Conservation (phyloP, 108 stramenopile species). For the Cyclotella sp. region DNA sequence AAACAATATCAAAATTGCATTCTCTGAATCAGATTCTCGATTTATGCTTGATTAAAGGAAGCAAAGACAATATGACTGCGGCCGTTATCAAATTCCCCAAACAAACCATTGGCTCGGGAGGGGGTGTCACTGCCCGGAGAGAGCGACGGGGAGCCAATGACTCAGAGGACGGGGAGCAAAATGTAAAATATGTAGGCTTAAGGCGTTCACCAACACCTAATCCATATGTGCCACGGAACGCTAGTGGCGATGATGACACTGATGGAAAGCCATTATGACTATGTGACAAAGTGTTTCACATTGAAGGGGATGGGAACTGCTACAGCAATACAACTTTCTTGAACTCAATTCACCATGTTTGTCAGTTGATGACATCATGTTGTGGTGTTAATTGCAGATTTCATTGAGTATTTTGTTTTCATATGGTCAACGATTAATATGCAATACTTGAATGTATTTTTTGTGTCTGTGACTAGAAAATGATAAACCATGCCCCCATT, state of each 20-base stretch:
- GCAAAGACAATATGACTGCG: slow-evolving; percentile 91
- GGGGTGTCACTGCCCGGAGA: slow-evolving; percentile 67
- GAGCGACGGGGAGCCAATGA: slow-evolving; percentile 20
- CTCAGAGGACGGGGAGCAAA: background rate
- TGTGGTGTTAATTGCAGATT: no score
- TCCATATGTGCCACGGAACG: slow-evolving; percentile 18
- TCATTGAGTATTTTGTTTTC: no score
- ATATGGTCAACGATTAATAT: no score
- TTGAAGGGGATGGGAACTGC: no score
- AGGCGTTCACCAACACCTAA: slow-evolving; percentile 8
- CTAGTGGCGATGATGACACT: background rate
- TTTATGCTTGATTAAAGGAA: slow-evolving; percentile 72
- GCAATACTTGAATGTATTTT: no score
- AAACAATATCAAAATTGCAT: background rate
- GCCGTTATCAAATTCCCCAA: slow-evolving; percentile 73
- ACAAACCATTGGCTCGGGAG: slow-evolving; percentile 63
- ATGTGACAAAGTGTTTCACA: background rate
- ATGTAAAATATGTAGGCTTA: background rate
- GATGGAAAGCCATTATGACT: background rate
- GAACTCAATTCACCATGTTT: no score
- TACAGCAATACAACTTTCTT: no score
- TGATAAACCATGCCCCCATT: no score
- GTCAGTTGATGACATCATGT: no score
- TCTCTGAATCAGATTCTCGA: slow-evolving; percentile 59
- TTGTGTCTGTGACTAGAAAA: no score